Percentiles rank a stretch among this genome's conserved stretches.
Conservation (phyloP, 2,329 filamentous ascomycete species). For the Purpureocillium takamizusanense region DNA sequence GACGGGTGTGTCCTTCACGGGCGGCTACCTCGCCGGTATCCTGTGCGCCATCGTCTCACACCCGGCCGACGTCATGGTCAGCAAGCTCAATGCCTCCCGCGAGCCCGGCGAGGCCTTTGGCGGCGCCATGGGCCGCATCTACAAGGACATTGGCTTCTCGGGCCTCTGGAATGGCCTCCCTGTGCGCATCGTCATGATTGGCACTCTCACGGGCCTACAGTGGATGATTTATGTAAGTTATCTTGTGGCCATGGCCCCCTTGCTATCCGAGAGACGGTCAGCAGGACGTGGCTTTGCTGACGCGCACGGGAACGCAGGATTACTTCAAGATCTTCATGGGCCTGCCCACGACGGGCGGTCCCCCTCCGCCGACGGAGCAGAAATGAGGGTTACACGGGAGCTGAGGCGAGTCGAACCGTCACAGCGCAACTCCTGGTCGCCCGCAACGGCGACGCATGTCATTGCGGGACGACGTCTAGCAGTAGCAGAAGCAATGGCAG, state of each 20-base stretch:
- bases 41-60: constrained; percentile 77
- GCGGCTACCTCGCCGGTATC: constrained; percentile 81
- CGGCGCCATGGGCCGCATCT: constrained; percentile 68
- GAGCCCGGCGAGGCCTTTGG: constrained; percentile 70
- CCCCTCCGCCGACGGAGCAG: constrained; percentile 40
- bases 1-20: constrained; percentile 76
- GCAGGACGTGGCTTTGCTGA: no score
- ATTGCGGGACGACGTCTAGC: no score
- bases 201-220: constrained; percentile 71
- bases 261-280: no score
- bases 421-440: no score
- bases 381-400: constrained; percentile 14
- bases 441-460: no score
- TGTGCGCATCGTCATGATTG: constrained; percentile 83
- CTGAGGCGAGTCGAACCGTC: no score
- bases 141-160: constrained; percentile 74
- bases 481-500: no score
- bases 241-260: neutral
- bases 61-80: constrained; percentile 83
- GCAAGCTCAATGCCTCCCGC: constrained; percentile 78
- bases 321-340: constrained; percentile 90
- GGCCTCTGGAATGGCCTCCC: constrained; percentile 91
- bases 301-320: no score
- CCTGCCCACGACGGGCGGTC: constrained; percentile 71
- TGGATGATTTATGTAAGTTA: constrained; percentile 82